phyloP scores from a whole-genome alignment of 2,329 filamentous ascomycete species.

The Aspergillus terreus region DNA sequence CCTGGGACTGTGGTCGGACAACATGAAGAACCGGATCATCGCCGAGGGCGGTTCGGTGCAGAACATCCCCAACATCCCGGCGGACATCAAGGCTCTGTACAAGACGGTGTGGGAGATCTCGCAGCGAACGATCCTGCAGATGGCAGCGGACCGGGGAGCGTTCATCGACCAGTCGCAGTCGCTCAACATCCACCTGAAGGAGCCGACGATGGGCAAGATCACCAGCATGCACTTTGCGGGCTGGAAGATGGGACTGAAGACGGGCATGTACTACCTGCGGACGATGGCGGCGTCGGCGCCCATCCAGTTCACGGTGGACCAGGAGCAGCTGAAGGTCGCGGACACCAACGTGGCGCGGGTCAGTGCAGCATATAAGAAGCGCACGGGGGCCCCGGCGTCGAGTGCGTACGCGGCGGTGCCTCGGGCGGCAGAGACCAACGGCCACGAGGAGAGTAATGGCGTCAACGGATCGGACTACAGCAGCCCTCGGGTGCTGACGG shows the following conservation, averaged over 20 bases:
- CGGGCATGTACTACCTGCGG: constrained; percentile 99
- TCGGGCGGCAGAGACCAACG: constrained; percentile 62
- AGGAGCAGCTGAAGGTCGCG: constrained; percentile 83
- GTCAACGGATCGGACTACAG: constrained; percentile 9
- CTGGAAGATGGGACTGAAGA: constrained; percentile 99
- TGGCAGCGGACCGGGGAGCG: constrained; percentile 96
- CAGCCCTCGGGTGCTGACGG: constrained; percentile 49
- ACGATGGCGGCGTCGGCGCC: constrained; percentile 95
- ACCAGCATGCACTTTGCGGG: constrained; percentile 99
- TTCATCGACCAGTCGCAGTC: constrained; percentile 99
- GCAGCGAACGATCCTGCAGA: constrained; percentile 90
- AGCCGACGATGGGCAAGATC: constrained; percentile 99
- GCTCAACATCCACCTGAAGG: constrained; percentile 98
- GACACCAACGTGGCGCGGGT: constrained; percentile 72
- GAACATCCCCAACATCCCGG: constrained; percentile 93
- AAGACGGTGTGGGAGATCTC: constrained; percentile 99
- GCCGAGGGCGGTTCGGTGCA: constrained; percentile 93
- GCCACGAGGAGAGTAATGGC: constrained; percentile 43
- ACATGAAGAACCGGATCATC: constrained; percentile 99
- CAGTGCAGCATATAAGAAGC: constrained; percentile 64
- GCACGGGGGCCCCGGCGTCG: constrained; percentile 56
- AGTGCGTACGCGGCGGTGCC: constrained; percentile 61
- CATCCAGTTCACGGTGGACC: constrained; percentile 98
- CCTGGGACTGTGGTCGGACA: constrained; percentile 96
- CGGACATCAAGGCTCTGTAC: constrained; percentile 94